A percentile compares a stretch with the other conserved stretches of the same genome.
Conservation (phyloP, 2,329 filamentous ascomycete genomes). For the Metarhizium rileyi region DNA sequence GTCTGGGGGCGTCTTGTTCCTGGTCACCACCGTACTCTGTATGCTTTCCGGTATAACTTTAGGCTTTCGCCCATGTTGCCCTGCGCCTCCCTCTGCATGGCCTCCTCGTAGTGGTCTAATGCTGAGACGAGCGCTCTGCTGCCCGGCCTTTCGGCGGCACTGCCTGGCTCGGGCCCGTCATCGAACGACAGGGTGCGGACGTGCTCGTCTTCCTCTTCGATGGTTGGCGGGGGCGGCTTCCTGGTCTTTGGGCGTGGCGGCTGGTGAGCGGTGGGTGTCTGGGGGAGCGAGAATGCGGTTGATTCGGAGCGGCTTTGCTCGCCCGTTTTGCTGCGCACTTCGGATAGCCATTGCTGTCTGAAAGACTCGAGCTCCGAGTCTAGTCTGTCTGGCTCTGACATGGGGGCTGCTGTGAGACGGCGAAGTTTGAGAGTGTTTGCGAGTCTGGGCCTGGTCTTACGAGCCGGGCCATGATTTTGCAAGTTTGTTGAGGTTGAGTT, state of each 20-base stretch:
- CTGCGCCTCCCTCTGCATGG: conserved; percentile 76
- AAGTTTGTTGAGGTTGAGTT: neutral
- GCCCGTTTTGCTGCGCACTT: conserved; percentile 44
- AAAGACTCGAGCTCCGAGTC: conserved; percentile 76
- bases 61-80: conserved; percentile 86
- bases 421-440: neutral
- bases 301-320: neutral
- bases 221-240: neutral
- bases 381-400: conserved; percentile 15
- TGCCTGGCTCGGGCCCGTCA: conserved; percentile 7
- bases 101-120: conserved; percentile 85
- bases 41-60: conserved; percentile 79
- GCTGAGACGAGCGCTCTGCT: conserved; percentile 56
- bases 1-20: neutral
- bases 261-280: neutral
- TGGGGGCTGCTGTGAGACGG: neutral
- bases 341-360: conserved; percentile 74
- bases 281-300: neutral
- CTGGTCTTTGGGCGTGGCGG: neutral
- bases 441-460: neutral
- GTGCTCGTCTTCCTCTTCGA: conserved; percentile 8
- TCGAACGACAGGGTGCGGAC: conserved; percentile 11
- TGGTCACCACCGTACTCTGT: conserved; percentile 46
- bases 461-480: neutral
- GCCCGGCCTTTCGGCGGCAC: conserved; percentile 10